These are phyloP conservation scores for Elsinoe ampelina DNA, from an alignment of 2,329 filamentous ascomycete genomes.

Conservation along the genomic window DNA sequence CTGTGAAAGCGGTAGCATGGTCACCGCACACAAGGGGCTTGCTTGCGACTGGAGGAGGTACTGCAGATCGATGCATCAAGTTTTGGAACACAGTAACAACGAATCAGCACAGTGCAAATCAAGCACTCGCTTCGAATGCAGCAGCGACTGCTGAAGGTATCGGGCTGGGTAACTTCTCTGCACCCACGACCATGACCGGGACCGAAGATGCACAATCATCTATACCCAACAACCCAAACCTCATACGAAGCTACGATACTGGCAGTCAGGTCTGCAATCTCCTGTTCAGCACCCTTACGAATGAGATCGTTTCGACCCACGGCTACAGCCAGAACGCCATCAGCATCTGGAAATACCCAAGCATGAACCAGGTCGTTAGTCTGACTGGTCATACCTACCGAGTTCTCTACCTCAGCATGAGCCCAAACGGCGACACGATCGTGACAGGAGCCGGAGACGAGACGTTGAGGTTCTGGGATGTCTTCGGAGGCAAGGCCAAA, in stretches of 20 bases:
- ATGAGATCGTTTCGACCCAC: constrained; percentile 94
- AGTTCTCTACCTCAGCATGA: constrained; percentile 94
- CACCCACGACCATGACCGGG: constrained; percentile 22
- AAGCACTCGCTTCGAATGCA: constrained; percentile 23
- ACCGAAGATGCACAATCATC: constrained; percentile 26
- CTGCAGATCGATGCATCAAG: constrained; percentile 89
- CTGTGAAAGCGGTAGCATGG: constrained; percentile 97
- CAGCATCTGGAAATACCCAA: constrained; percentile 98
- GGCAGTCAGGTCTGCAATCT: constrained; percentile 98
- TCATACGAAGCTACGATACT: constrained; percentile 77
- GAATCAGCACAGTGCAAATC: constrained; percentile 32
- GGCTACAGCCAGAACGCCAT: constrained; percentile 98
- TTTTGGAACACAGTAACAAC: constrained; percentile 76
- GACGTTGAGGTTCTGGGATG: constrained; percentile 92
- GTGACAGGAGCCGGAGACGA: constrained; percentile 96
- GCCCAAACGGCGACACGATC: constrained; percentile 84
- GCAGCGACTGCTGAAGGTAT: constrained; percentile 15
- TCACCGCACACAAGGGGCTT: constrained; percentile 91
- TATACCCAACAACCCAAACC: constrained; percentile 36
- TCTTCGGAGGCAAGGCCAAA: constrained; percentile 76
- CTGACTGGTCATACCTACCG: constrained; percentile 94
- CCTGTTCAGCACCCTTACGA: constrained; percentile 93
- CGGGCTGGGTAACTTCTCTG: constrained; percentile 21
- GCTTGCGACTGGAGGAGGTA: constrained; percentile 91
- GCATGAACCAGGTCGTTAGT: constrained; percentile 93